Evolutionary conservation across 495 filamentous ascomycete genomes (phyloP), one percentile per base, ranked within the genome.

Genomic region (Annulohypoxylon maeteangense): DNA sequence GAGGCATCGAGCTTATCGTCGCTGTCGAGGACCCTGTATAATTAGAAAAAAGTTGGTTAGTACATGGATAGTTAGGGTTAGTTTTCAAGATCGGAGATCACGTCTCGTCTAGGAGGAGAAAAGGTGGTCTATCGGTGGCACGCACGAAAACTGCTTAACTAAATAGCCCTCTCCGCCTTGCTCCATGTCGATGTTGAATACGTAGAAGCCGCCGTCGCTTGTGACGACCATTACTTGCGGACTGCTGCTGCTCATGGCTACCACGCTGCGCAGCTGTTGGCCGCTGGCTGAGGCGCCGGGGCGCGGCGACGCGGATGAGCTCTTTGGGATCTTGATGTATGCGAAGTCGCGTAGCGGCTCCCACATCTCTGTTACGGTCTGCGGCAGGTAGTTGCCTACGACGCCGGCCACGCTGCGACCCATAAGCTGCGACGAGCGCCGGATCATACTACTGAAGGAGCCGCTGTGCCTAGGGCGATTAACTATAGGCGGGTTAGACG

Each of bases 201-300:
- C 92, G 71, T 94, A 98, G 74, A 97, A 98, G 22, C 90, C 89
- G 12, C 95, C 95, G 76, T 98, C 96, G 69, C 91, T 97, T 2
- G 95, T 98, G 11, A 97, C 96, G 1, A 98, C 93, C 95, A 98
- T 98, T 27, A 99, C 92, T 72, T 98, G 93, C 0, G 96, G 95
- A 11, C 90, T 92, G 73, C 88, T 95, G 72, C 88, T 94, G 74
- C 93, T 97, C 90, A 99, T 93, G 6, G 96, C 95, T 38, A 98
- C 95, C 27, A 98, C 96, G 66, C 93, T 98, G 67, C 90, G 81
- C 16, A 96, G 75, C 16, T 75, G 69, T n/a, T 75, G 48, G 27
- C 55, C 67, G 75, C 38, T 74, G 20, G 56, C 44, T 29, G 72
- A 69, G n/a, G 76, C 75, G 12, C 83, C 81, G 7, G 77, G 78